A percentile compares a stretch with the other conserved stretches of the same genome.
Conservation (phyloP, 208 protist species). For the Acanthamoeba rhysodes region DNA sequence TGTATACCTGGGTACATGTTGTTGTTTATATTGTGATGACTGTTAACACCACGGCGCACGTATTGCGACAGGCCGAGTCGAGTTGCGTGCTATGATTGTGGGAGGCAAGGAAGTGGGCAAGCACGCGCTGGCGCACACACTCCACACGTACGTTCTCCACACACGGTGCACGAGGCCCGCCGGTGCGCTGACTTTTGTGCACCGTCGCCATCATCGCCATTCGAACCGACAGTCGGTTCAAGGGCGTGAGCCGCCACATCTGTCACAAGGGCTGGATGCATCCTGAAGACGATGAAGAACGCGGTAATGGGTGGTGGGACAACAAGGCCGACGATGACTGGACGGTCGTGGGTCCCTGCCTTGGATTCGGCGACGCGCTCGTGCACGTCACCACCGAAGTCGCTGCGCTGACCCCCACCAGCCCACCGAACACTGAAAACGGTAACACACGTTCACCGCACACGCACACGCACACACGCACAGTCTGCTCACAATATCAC, state of each 20-base stretch:
- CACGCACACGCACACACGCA: too few species aligned
- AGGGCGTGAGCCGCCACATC: background rate
- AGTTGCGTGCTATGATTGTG: background rate
- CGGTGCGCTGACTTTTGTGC: too few species aligned
- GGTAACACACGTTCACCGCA: background rate
- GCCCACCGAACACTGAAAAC: background rate
- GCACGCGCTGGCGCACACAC: background rate
- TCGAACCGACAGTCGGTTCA: background rate
- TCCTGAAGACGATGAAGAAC: background rate
- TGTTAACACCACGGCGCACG: background rate
- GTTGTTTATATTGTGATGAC: too few species aligned
- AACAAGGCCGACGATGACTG: background rate
- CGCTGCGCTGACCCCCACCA: background rate
- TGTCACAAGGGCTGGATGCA: background rate
- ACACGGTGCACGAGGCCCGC: too few species aligned
- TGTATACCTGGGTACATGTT: too few species aligned
- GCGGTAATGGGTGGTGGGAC: background rate
- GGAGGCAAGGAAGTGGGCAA: background rate
- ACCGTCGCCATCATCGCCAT: too few species aligned
- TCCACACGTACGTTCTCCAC: background rate
- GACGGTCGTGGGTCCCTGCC: background rate
- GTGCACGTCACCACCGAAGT: background rate
- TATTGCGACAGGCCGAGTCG: background rate
- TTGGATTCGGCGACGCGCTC: background rate
- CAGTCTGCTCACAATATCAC: too few species aligned